These are phyloP conservation scores for Ophiostoma perfectum DNA, from an alignment of 2,329 filamentous ascomycete species.

Conservation along the genomic window DNA sequence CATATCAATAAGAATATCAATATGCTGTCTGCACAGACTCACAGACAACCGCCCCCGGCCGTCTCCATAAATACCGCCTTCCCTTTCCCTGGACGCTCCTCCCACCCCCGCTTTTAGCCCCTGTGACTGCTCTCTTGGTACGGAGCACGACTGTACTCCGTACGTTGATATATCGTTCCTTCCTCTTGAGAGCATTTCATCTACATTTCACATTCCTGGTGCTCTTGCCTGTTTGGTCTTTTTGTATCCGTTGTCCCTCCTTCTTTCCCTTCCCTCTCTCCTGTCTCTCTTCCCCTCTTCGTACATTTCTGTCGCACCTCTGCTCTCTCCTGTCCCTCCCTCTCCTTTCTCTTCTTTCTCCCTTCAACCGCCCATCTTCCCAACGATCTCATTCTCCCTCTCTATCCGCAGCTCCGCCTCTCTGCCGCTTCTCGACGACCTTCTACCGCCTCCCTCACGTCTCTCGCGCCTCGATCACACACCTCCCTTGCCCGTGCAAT, in stretches of 20 bases:
- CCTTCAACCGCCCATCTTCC: neutral
- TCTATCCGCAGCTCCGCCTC: neutral
- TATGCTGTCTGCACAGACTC: neutral
- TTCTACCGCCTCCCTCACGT: neutral
- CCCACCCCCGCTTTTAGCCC: slow-evolving; percentile 21
- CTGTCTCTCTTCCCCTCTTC: neutral
- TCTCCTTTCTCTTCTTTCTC: neutral
- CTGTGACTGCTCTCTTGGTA: slow-evolving; percentile 11
- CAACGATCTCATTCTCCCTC: neutral
- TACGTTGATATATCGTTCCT: neutral
- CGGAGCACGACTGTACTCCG: neutral
- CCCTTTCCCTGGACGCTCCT: slow-evolving; percentile 5
- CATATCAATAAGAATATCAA: neutral
- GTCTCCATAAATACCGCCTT: slow-evolving; percentile 16
- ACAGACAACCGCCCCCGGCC: neutral
- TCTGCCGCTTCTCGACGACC: neutral
- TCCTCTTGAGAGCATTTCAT: neutral
- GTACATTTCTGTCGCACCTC: neutral
- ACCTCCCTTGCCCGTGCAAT: neutral
- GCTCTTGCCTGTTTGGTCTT: slow-evolving; percentile 1
- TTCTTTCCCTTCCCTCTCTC: slow-evolving; percentile 2
- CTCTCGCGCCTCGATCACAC: neutral
- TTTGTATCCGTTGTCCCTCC: slow-evolving; percentile 1
- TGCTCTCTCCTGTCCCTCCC: neutral
- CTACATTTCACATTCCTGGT: slow-evolving; percentile 8